Conservation (phyloP, 1,284 basidiomycete species). For the Leccinum fallax region DNA sequence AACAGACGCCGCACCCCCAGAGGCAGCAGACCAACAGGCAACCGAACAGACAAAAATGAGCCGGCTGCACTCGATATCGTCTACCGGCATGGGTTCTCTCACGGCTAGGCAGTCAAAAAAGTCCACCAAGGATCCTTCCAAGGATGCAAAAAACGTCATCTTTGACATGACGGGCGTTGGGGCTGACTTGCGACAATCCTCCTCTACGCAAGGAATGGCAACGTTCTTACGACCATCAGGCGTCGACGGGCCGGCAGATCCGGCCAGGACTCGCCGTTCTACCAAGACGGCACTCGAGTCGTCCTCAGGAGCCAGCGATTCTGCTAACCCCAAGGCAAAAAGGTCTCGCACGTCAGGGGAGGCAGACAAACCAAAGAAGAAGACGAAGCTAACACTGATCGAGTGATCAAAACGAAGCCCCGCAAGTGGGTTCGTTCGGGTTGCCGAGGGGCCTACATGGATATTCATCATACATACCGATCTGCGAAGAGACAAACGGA, state of each 20-base stretch:
- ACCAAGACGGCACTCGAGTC: slow-evolving; percentile 8
- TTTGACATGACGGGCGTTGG: slow-evolving; percentile 52
- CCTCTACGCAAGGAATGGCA: slow-evolving; percentile 15
- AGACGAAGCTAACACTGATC: slow-evolving; percentile 25
- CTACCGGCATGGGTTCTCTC: slow-evolving; percentile 23
- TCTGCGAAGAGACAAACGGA: slow-evolving; percentile 22
- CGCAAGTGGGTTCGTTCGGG: slow-evolving; percentile 19
- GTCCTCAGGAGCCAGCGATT: slow-evolving; percentile 10
- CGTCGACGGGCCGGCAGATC: slow-evolving; percentile 20
- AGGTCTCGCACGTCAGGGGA: slow-evolving; percentile 20
- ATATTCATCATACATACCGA: slow-evolving; percentile 16
- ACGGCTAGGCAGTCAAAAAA: slow-evolving; percentile 28
- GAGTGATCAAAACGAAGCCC: slow-evolving; percentile 26
- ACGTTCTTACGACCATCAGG: slow-evolving; percentile 26
- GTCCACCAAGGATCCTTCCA: slow-evolving; percentile 30
- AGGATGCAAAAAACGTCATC: slow-evolving; percentile 53
- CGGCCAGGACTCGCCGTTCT: slow-evolving; percentile 11
- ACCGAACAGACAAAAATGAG: slow-evolving; percentile 17
- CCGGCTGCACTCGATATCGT: slow-evolving; percentile 26
- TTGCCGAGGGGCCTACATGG: slow-evolving; percentile 23
- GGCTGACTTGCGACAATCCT: slow-evolving; percentile 41
- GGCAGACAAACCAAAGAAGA: slow-evolving; percentile 29
- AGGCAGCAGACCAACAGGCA: slow-evolving; percentile 11
- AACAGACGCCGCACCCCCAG: slow-evolving; percentile 7
- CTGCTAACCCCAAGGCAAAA: slow-evolving; percentile 19